phyloP scores from a whole-genome alignment of 2,329 filamentous ascomycete species.

The Blumeriella jaapii region DNA sequence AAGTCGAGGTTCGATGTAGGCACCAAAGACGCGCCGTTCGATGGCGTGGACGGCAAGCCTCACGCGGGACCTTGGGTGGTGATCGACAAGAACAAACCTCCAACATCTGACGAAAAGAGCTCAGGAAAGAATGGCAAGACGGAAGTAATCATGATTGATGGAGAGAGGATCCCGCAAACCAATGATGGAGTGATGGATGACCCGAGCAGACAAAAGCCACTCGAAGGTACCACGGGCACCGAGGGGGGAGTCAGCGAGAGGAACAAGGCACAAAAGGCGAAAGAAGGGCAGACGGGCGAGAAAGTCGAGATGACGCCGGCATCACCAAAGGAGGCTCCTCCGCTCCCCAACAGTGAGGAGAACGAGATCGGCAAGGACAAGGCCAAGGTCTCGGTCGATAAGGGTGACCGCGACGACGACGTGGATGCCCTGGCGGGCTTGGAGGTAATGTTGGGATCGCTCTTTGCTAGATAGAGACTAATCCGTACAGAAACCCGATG shows the following conservation, averaged over 20 bases:
- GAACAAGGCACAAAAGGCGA: conserved; percentile 59
- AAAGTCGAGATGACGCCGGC: conserved; percentile 66
- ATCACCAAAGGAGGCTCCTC: conserved; percentile 74
- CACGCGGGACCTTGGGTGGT: conserved; percentile 76
- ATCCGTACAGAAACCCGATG: conserved; percentile 57
- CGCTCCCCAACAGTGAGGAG: conserved; percentile 70
- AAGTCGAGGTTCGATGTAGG: conserved; percentile 31
- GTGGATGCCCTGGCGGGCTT: conserved; percentile 33
- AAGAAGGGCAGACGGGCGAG: conserved; percentile 53
- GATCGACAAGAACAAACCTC: conserved; percentile 36
- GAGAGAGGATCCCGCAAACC: conserved; percentile 48
- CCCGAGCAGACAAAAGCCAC: conserved; percentile 60
- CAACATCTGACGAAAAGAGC: conserved; percentile 27
- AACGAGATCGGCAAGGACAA: conserved; percentile 44
- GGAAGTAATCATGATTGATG: conserved; percentile 43
- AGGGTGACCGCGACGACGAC: conserved; percentile 28
- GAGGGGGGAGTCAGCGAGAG: conserved; percentile 86
- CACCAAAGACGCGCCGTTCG: conserved; percentile 76
- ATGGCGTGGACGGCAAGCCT: conserved; percentile 87
- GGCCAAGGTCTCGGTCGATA: conserved; percentile 19
- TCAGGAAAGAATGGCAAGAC: conserved; percentile 35
- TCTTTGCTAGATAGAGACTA: conserved; percentile 11
- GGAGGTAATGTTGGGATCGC: conserved; percentile 39
- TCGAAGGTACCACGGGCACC: conserved; percentile 77
- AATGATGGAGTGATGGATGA: conserved; percentile 92